These are phyloP conservation scores for Microstegium vimineum DNA, from an alignment of 176 grass and related monocot species.

Conservation along the genomic window DNA sequence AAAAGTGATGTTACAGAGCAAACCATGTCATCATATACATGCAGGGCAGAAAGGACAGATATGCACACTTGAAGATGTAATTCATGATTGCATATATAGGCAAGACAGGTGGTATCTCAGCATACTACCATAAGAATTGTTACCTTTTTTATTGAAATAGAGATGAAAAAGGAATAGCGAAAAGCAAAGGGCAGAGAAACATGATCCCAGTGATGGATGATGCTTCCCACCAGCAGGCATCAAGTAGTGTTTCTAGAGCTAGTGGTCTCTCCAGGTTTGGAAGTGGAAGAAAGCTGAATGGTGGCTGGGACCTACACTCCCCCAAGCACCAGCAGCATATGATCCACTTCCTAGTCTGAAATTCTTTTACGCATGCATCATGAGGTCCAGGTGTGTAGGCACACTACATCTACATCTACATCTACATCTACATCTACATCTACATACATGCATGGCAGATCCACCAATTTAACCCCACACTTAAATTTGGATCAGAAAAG, in stretches of 20 bases:
- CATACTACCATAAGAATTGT: neutral
- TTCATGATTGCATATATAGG: neutral
- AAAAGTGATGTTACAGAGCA: neutral
- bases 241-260: neutral
- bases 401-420: too few relatives aligned
- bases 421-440: too few relatives aligned
- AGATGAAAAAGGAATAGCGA: neutral
- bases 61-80: neutral
- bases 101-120: neutral
- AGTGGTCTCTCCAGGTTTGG: neutral
- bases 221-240: neutral
- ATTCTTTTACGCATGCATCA: neutral
- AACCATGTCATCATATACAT: neutral
- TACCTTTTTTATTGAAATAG: neutral
- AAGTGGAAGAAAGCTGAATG: neutral
- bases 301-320: neutral
- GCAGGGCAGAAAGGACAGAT: neutral
- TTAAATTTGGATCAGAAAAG: neutral
- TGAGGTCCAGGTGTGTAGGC: neutral
- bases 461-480: neutral
- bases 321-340: neutral
- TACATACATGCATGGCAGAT: neutral
- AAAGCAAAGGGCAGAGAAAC: neutral
- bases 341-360: conserved; percentile 1
- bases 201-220: neutral